phyloP scores from a whole-genome alignment of 495 filamentous ascomycete species.

The Astrothelium subdiscretum region DNA sequence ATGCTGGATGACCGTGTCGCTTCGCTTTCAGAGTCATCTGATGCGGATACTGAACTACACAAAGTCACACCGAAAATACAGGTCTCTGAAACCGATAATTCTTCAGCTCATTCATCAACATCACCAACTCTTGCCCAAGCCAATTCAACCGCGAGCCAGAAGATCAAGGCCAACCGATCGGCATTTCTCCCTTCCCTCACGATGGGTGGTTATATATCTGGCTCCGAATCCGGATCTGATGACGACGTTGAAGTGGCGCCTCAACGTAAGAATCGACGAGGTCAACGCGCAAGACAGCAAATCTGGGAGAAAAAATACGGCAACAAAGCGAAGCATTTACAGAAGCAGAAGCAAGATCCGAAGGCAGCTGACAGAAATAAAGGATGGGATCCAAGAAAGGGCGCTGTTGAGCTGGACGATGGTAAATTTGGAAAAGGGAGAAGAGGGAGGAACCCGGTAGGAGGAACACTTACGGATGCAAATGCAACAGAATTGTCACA shows the following conservation, averaged over 20 bases:
- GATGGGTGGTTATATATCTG: slow-evolving; percentile 86
- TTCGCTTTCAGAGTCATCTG: slow-evolving; percentile 27
- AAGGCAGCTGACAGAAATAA: slow-evolving; percentile 26
- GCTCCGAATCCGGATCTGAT: slow-evolving; percentile 57
- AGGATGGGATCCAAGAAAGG: slow-evolving; percentile 43
- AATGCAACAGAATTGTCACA: slow-evolving; percentile 6
- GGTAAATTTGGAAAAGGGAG: not conserved
- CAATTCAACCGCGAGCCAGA: slow-evolving; percentile 28
- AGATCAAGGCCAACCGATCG: slow-evolving; percentile 25
- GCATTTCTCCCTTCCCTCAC: slow-evolving; percentile 77
- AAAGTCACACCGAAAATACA: too few species aligned
- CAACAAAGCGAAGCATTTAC: slow-evolving; percentile 58
- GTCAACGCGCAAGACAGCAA: slow-evolving; percentile 73
- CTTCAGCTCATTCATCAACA: not conserved
- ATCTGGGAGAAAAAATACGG: slow-evolving; percentile 93
- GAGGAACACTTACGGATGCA: not conserved
- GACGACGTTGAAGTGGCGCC: slow-evolving; percentile 33
- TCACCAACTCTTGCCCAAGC: slow-evolving; percentile 19
- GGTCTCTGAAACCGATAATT: not conserved
- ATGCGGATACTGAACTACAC: not conserved
- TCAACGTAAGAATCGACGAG: slow-evolving; percentile 64
- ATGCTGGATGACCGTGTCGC: slow-evolving; percentile 45
- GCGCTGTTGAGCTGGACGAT: slow-evolving; percentile 22
- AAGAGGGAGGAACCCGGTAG: not conserved
- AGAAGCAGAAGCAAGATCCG: slow-evolving; percentile 24